These are phyloP conservation scores for Brassica nigra DNA, from an alignment of 345 rosid genomes.

Conservation along the genomic window DNA sequence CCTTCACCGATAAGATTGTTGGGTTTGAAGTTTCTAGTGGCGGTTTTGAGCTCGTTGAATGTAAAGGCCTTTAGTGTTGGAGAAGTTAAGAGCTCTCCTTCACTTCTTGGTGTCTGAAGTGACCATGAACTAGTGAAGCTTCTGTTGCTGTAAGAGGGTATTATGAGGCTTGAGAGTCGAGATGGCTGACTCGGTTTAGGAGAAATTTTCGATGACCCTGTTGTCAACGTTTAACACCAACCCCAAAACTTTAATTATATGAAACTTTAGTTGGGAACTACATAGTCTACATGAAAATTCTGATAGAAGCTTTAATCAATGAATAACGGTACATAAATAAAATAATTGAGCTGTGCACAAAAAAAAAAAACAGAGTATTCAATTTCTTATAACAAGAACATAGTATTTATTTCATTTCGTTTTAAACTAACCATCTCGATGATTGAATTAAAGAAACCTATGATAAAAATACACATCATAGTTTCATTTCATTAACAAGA, in stretches of 20 bases:
- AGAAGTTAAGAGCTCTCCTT: conserved; percentile 81
- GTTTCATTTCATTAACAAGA: neutral
- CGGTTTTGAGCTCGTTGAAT: conserved; percentile 70
- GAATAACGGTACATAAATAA: neutral
- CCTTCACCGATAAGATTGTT: conserved; percentile 91
- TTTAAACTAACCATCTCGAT: neutral
- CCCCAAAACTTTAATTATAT: neutral
- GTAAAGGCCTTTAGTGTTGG: conserved; percentile 78
- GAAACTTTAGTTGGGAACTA: neutral
- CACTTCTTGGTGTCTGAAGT: conserved; percentile 63
- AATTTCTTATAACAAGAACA: neutral
- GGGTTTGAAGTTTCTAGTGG: conserved; percentile 88
- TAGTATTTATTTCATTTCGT: conserved; percentile 1
- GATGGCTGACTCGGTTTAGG: conserved; percentile 60
- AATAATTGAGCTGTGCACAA: neutral
- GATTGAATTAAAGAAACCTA: conserved; percentile 2
- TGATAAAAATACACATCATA: neutral
- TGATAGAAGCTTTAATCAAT: neutral
- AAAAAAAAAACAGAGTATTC: neutral
- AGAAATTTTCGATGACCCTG: conserved; percentile 59
- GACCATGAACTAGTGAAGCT: conserved; percentile 51
- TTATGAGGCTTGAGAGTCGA: conserved; percentile 59
- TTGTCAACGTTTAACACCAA: conserved; percentile 20
- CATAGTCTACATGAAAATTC: neutral
- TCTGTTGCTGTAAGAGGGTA: conserved; percentile 58